phyloP scores from a whole-genome alignment of 2,329 filamentous ascomycete species.

The Aspergillus persii region DNA sequence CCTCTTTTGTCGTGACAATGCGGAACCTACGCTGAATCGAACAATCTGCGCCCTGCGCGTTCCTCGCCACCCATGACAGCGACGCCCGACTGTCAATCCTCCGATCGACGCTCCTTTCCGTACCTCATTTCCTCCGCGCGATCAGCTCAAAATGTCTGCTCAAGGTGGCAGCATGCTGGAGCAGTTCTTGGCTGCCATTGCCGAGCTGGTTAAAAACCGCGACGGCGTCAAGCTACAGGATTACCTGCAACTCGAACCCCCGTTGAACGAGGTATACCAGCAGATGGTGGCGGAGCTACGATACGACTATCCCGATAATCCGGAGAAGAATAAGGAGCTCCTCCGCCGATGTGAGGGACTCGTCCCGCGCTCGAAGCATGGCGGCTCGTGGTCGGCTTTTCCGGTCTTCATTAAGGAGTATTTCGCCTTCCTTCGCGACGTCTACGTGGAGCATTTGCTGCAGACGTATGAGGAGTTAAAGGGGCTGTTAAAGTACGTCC shows the following conservation, averaged over 20 bases:
- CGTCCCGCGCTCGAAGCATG: constrained; percentile 63
- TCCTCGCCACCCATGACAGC: background rate
- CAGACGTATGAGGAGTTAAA: constrained; percentile 73
- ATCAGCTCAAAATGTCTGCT: background rate
- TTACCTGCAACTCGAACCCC: constrained; percentile 73
- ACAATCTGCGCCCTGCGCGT: background rate
- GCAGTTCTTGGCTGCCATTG: constrained; percentile 66
- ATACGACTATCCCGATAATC: constrained; percentile 51
- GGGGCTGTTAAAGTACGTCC: constrained; percentile 68
- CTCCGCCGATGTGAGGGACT: constrained; percentile 59
- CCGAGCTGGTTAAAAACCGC: constrained; percentile 59
- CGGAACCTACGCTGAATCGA: background rate
- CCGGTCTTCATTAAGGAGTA: constrained; percentile 78
- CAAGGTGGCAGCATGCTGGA: constrained; percentile 50
- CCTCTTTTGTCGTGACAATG: background rate
- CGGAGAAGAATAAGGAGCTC: constrained; percentile 55
- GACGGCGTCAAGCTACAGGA: constrained; percentile 65
- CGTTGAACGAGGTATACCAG: constrained; percentile 64
- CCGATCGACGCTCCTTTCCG: background rate
- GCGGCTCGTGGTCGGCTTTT: constrained; percentile 73
- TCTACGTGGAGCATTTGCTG: constrained; percentile 72
- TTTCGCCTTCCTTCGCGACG: constrained; percentile 75
- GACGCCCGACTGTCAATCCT: background rate
- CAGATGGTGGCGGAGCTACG: constrained; percentile 67
- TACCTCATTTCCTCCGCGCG: background rate